Evolutionary conservation across 1,284 basidiomycete genomes (phyloP), one percentile per base, ranked within the genome.

Genomic region (Malassezia furfur): DNA sequence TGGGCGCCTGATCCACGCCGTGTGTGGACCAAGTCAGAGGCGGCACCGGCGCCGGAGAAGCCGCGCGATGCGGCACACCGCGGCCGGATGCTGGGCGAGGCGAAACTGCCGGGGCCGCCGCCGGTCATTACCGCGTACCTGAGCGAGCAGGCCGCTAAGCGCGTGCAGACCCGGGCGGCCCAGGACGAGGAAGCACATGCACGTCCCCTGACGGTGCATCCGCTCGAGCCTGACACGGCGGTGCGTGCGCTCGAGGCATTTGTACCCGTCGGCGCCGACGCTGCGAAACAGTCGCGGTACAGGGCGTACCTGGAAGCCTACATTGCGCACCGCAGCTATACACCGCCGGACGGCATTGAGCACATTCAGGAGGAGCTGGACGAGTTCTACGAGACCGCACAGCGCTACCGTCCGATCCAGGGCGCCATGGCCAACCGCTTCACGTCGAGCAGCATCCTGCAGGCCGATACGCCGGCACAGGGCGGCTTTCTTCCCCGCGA

Each of bases 341-440:
- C 15, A 35, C 43, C 43, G 14, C 48, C 54, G 0, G 34, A 37
- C 8, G 17, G 21, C 9, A 14, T 31, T 5, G 47, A 31, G 22
- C 7, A 28, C 11, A 86, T 87, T 67, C 83, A 85, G 65, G 84
- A 84, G 59, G 93, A 98, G 75, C 78, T 96, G 31, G 79, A 79
- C 39, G 88, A 91, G 61, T 98, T 91, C 64, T 83, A 85, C 0
- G 86, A 89, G 68, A 82, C 87, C 0, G 94, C 93, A 0, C 78
- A 81, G 25, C 83, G 96, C 28, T 96, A 96, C 78, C 88, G 89
- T 64, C 93, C 93, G 0, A 84, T 93, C 70, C 85, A 85, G 0
- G 87, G 84, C 15, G 87, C 88, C 21, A 96, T 98, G 87, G 88
- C 90, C 0, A 85, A 83, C 17, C 82, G 93, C 6, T 98, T 98